phyloP scores from a whole-genome alignment of 1,139 yeast species.

The Hyphopichia wangnamkhiaoensis region DNA sequence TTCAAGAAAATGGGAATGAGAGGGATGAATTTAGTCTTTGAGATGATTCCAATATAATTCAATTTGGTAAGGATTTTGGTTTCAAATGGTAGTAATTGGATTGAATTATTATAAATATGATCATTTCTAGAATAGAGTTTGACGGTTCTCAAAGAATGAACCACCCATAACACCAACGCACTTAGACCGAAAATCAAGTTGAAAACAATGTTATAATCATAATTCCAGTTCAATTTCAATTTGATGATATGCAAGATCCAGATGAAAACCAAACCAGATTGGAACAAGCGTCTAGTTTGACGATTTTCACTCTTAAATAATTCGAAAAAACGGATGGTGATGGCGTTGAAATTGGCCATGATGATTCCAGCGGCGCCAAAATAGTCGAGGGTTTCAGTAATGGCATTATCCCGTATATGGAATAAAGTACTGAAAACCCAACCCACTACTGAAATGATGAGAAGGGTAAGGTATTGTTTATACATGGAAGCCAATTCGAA shows the following conservation, averaged over 20 bases:
- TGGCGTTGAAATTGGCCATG: constrained; percentile 38
- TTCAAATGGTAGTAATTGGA: constrained; percentile 43
- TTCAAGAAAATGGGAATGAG: constrained; percentile 38
- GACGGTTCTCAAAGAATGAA: constrained; percentile 28
- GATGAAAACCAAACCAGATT: constrained; percentile 13
- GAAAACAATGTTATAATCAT: constrained; percentile 37
- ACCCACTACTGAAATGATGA: constrained; percentile 34
- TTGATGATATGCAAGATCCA: constrained; percentile 33
- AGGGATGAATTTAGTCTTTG: constrained; percentile 34
- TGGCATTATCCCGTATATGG: constrained; percentile 40
- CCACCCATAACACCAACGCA: constrained; percentile 36
- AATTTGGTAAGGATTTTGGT: constrained; percentile 37
- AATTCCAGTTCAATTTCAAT: constrained; percentile 39
- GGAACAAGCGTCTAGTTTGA: constrained; percentile 13
- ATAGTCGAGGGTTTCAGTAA: constrained; percentile 46
- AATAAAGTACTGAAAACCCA: constrained; percentile 44
- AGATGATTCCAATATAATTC: constrained; percentile 23
- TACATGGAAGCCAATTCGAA: constrained; percentile 25
- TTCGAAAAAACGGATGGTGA: constrained; percentile 32
- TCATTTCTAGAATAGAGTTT: constrained; percentile 20
- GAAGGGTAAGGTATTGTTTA: constrained; percentile 30
- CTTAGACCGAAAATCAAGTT: constrained; percentile 35
- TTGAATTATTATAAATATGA: constrained; percentile 35
- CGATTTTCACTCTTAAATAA: constrained; percentile 18
- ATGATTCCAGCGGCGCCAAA: constrained; percentile 47